A percentile compares a stretch with the other conserved stretches of the same genome.
These are phyloP conservation scores for Russula emetica DNA, from an alignment of 768 basidiomycete genomes.

Conservation along the genomic window DNA sequence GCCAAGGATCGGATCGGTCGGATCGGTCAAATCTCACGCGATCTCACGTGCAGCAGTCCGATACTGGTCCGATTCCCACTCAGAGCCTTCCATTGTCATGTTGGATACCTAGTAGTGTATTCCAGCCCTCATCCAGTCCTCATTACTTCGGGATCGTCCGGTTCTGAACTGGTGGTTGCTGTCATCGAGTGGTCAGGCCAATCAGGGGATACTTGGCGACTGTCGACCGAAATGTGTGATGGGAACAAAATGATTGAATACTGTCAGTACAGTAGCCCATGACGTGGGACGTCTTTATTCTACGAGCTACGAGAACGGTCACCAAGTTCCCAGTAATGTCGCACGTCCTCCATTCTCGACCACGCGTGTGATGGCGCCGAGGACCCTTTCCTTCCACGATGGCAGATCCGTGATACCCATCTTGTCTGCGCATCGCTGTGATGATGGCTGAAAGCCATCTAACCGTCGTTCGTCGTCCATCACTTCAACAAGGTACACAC, in stretches of 20 bases:
- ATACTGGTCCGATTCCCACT: no score
- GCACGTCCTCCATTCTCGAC: slow-evolving; percentile 33
- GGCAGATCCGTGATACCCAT: neutral
- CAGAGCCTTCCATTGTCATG: no score
- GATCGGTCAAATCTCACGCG: no score
- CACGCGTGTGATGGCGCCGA: slow-evolving; percentile 5
- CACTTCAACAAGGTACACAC: slow-evolving; percentile 65
- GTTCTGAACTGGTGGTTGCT: neutral
- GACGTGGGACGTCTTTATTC: neutral
- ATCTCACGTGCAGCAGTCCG: no score
- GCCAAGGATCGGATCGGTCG: neutral
- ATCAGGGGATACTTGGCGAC: neutral
- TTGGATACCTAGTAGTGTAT: no score
- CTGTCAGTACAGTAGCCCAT: neutral
- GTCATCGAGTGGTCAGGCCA: neutral
- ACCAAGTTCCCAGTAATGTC: slow-evolving; percentile 34
- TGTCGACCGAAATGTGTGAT: neutral
- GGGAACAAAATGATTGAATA: neutral
- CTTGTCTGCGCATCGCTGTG: neutral
- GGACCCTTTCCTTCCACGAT: slow-evolving; percentile 14
- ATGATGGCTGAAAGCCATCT: slow-evolving; percentile 3
- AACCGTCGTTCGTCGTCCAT: slow-evolving; percentile 27
- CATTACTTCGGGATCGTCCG: no score
- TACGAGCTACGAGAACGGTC: slow-evolving; percentile 11
- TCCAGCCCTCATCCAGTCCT: no score